These are phyloP conservation scores for Yamadazyma atmosphaerica DNA, from an alignment of 1,139 yeast genomes.

Conservation along the genomic window DNA sequence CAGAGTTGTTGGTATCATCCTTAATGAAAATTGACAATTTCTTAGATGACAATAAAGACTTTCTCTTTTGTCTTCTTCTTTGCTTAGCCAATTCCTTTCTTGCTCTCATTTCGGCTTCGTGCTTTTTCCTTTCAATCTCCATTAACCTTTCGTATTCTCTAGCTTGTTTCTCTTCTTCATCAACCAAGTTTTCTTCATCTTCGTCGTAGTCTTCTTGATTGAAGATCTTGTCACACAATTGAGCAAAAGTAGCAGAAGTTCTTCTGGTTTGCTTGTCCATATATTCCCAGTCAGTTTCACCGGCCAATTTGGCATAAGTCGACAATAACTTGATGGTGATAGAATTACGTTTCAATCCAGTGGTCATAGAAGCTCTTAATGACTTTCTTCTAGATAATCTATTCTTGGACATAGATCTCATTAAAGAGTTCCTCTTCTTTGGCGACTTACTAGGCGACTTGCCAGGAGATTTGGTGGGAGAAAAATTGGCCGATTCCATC, in stretches of 20 bases:
- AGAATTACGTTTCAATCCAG: constrained; percentile 62
- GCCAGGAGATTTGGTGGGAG: constrained; percentile 12
- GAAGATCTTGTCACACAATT: constrained; percentile 72
- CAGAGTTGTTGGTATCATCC: constrained; percentile 37
- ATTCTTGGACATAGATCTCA: constrained; percentile 32
- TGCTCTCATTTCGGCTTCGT: constrained; percentile 47
- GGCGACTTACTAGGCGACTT: constrained; percentile 14
- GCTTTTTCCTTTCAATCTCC: constrained; percentile 53
- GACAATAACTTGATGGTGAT: constrained; percentile 68
- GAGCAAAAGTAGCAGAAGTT: constrained; percentile 76
- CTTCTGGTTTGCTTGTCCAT: constrained; percentile 73
- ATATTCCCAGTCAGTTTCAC: constrained; percentile 68
- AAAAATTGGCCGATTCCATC: constrained; percentile 33
- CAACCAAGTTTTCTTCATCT: constrained; percentile 52
- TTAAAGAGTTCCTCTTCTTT: constrained; percentile 32
- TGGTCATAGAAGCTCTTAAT: constrained; percentile 41
- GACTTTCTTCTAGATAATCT: constrained; percentile 41
- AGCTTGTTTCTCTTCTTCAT: constrained; percentile 51
- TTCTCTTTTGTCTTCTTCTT: constrained; percentile 44
- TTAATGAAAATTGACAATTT: constrained; percentile 42
- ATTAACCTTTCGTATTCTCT: constrained; percentile 48
- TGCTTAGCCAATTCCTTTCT: constrained; percentile 49
- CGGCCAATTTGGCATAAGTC: constrained; percentile 68
- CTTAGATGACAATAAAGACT: constrained; percentile 41
- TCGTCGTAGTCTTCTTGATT: constrained; percentile 57